Evolutionary conservation across 805 yeast genomes (phyloP).

Genomic region (Pichia nanzhaoensis): DNA sequence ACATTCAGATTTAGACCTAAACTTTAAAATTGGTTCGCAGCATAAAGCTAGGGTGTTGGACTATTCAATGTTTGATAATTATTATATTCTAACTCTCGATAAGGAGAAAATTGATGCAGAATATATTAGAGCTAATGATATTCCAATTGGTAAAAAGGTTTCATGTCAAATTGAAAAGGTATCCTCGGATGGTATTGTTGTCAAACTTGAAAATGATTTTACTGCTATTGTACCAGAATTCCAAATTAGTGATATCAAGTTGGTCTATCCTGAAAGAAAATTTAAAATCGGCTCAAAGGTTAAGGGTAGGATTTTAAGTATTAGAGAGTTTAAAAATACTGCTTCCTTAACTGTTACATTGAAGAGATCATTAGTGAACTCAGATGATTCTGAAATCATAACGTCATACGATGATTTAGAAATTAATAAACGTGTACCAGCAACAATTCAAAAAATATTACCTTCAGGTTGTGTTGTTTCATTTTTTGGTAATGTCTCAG

Average conservation of each 20-base stretch:
- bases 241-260: slow-evolving; percentile 79
- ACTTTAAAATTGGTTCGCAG: slow-evolving; percentile 54
- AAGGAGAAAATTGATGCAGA: slow-evolving; percentile 55
- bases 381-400: slow-evolving; percentile 49
- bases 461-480: slow-evolving; percentile 77
- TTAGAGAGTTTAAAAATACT: slow-evolving; percentile 35
- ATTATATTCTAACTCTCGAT: slow-evolving; percentile 63
- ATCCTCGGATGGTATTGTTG: slow-evolving; percentile 59
- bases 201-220: slow-evolving; percentile 60
- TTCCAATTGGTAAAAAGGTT: slow-evolving; percentile 67
- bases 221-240: slow-evolving; percentile 66
- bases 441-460: slow-evolving; percentile 64
- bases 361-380: slow-evolving; percentile 74
- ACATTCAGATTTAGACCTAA: slow-evolving; percentile 37
- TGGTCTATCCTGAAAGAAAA: slow-evolving; percentile 87
- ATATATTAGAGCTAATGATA: slow-evolving; percentile 62
- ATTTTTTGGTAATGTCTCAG: slow-evolving; percentile 73
- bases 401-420: slow-evolving; percentile 33
- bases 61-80: slow-evolving; percentile 57
- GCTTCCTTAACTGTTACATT: slow-evolving; percentile 56
- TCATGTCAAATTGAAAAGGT: slow-evolving; percentile 50
- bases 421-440: slow-evolving; percentile 52
- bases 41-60: slow-evolving; percentile 77
- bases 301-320: slow-evolving; percentile 61
- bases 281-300: slow-evolving; percentile 80